These are phyloP conservation scores for Pestalotiopsis sp. DNA, from an alignment of 2,329 filamentous ascomycete species.

Conservation along the genomic window DNA sequence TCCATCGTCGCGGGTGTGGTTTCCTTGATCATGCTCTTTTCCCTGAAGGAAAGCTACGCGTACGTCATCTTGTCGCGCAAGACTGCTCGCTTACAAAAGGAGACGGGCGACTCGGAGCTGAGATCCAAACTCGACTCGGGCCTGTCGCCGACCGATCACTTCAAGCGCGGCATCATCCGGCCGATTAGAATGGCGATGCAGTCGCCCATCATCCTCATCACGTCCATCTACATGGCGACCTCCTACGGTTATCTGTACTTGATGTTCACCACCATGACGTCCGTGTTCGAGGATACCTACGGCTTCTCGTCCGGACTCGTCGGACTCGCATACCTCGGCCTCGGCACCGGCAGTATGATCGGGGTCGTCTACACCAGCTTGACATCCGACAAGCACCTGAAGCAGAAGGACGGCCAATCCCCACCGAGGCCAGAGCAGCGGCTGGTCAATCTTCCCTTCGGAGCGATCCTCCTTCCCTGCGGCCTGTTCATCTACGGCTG, in stretches of 20 bases:
- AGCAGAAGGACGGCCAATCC: constrained; percentile 59
- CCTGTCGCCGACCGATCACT: constrained; percentile 31
- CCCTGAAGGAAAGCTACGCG: constrained; percentile 39
- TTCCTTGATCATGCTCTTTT: constrained; percentile 33
- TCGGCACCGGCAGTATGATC: constrained; percentile 34
- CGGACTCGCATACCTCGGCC: constrained; percentile 41
- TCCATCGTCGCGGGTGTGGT: constrained; percentile 40
- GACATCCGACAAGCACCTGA: constrained; percentile 46
- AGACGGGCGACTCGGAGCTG: constrained; percentile 35
- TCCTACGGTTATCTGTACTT: constrained; percentile 40
- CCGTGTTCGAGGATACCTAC: constrained; percentile 39
- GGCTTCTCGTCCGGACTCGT: constrained; percentile 36
- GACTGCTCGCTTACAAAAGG: constrained; percentile 33
- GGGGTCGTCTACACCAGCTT: constrained; percentile 65
- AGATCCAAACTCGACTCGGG: constrained; percentile 32
- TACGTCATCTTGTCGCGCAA: constrained; percentile 34
- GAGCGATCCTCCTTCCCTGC: constrained; percentile 49
- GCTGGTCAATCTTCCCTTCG: neutral
- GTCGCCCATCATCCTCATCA: constrained; percentile 35
- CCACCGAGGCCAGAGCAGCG: neutral
- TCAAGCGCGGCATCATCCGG: constrained; percentile 45
- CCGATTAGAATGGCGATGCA: constrained; percentile 53
- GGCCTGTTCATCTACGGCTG: constrained; percentile 48
- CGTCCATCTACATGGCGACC: constrained; percentile 31
- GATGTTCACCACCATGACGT: constrained; percentile 42